Base-by-base conservation (phyloP, 1,284 basidiomycete species). In the Omphalotus olearius region DNA sequence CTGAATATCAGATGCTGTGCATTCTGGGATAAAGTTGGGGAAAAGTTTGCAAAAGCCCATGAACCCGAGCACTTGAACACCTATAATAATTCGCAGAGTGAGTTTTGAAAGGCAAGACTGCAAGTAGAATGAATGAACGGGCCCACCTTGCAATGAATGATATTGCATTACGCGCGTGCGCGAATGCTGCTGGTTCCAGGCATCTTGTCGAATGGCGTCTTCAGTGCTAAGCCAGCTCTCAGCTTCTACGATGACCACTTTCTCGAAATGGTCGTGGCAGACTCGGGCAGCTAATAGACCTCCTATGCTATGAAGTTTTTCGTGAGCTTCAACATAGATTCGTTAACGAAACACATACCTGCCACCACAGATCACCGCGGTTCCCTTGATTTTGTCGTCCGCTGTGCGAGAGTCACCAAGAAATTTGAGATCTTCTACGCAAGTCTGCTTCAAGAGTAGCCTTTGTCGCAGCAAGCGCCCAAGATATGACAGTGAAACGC, bases 161-260 rank as follows among this genome's bases (percentile, higher is more conserved):
- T 62, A 66, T 42, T 68, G 68, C 45, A 60, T 52, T 9, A 69
- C 58, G 10, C 66, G 62, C 0, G 60, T 53, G 6, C 66, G 58
- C 2, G 18, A 25, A 13, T 61, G 53, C 26, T 50, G 53, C 20
- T 60, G 57, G 45, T 57, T 50, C 55, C 53, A 58, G 46, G 45
- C 54, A 16, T 47, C 48, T 7, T 50, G 55, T 13, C 46, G 48
- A 6, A 55, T 44, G 26, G 50, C 57, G 33, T 60, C 61, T 42
- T 61, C 57, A 2, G 54, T 45, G 0, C 54, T 42, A 1, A 63
- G 44, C 65, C 65, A 66, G 4, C 48, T 57, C 47, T 70, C 69
- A 5, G 68, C 56, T 41, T 71, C 68, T 10, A 70, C 56, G 36
- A 70, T 58, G 16, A 69, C 25, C 35, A 70, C 68, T 9, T 58